Percentiles rank a stretch among this genome's conserved stretches.
Evolutionary conservation across 495 filamentous ascomycete genomes (phyloP).

Genomic region (Penicillium paxilli): DNA sequence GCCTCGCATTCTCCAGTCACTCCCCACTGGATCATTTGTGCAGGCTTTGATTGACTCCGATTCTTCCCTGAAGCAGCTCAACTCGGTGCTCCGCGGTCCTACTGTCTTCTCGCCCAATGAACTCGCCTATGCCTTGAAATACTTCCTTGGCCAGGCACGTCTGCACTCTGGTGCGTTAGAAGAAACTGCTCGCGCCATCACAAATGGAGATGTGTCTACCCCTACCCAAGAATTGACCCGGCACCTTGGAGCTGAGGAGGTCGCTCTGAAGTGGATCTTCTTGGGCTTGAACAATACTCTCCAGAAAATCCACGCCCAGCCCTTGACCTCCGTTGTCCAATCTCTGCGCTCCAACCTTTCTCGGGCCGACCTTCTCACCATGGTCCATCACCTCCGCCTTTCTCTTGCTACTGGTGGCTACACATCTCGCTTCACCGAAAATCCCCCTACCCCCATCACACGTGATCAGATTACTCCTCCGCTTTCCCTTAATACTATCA

Average conservation of each 20-base stretch:
- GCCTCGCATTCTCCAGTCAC: constrained; percentile 37
- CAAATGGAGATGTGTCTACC: constrained; percentile 28
- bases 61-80: constrained; percentile 57
- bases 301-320: constrained; percentile 64
- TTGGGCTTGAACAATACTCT: constrained; percentile 48
- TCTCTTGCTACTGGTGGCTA: constrained; percentile 55
- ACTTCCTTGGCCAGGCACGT: constrained; percentile 40
- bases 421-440: constrained; percentile 45
- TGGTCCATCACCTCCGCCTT: constrained; percentile 72
- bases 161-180: constrained; percentile 33
- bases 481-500: constrained; percentile 54
- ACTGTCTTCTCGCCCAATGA: constrained; percentile 46
- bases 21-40: constrained; percentile 59
- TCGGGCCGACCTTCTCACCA: constrained; percentile 64
- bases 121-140: constrained; percentile 39
- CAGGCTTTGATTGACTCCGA: constrained; percentile 60
- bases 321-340: constrained; percentile 53
- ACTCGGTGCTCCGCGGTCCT: constrained; percentile 50
- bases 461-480: constrained; percentile 50
- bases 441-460: constrained; percentile 45
- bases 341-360: constrained; percentile 66
- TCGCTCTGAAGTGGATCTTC: constrained; percentile 37
- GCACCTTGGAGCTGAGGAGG: constrained; percentile 23
- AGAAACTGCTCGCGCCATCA: constrained; percentile 30
- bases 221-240: constrained; percentile 24